Percentiles rank a stretch among this genome's conserved stretches.
These are phyloP conservation scores for Syzygium grande DNA, from an alignment of 345 rosid genomes.

Conservation along the genomic window DNA sequence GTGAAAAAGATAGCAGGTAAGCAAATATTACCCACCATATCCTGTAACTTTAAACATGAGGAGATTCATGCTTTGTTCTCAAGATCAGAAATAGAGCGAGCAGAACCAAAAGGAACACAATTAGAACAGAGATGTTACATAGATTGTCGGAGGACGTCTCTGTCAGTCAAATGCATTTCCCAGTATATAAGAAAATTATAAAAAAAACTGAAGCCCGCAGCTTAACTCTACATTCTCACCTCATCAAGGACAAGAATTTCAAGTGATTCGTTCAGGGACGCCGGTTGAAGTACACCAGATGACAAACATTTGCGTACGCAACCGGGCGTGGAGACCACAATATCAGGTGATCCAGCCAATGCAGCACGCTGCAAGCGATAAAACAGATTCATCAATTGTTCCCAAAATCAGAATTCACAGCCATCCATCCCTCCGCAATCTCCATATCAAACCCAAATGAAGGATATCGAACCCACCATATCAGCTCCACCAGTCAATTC, in stretches of 20 bases:
- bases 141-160: too few relatives aligned
- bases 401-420: neutral
- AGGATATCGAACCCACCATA: conserved; percentile 42
- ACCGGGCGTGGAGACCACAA: conserved; percentile 77
- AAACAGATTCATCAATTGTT: neutral
- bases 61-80: too few relatives aligned
- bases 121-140: too few relatives aligned
- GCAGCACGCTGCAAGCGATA: conserved; percentile 52
- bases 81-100: too few relatives aligned
- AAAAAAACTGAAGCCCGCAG: neutral
- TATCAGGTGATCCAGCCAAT: conserved; percentile 64
- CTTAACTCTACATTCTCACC: conserved; percentile 23
- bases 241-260: conserved; percentile 86
- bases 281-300: conserved; percentile 51
- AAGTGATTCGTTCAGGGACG: conserved; percentile 53
- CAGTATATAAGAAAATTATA: neutral
- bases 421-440: neutral
- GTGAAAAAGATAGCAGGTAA: neutral
- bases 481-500: conserved; percentile 73
- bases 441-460: neutral
- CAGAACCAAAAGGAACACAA: too few relatives aligned
- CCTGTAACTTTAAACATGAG: neutral
- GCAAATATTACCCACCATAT: neutral
- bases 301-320: conserved; percentile 77
- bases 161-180: too few relatives aligned